Conservation (phyloP, 345 rosid species). For the Atalantia buxifolia region DNA sequence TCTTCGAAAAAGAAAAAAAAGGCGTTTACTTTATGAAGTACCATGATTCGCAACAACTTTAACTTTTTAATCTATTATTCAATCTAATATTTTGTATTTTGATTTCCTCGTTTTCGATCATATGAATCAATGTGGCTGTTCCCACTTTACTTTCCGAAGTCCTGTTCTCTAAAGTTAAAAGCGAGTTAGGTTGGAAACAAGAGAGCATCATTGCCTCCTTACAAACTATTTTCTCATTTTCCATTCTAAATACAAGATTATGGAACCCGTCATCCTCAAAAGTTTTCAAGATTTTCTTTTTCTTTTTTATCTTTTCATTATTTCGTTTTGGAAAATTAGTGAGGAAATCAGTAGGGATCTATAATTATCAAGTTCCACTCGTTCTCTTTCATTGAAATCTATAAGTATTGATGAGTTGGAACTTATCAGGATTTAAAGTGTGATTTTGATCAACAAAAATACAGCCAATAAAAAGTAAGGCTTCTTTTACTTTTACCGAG, state of each 20-base stretch:
- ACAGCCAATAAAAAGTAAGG: not conserved
- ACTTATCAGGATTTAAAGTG: not conserved
- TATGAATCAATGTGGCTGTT: not conserved
- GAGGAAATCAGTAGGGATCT: not conserved
- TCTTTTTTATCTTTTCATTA: not conserved
- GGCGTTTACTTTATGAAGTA: not conserved
- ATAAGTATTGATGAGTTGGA: not conserved
- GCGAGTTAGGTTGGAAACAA: not conserved
- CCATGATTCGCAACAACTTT: constrained; percentile 1
- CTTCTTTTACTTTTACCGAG: not conserved
- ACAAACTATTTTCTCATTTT: constrained; percentile 3
- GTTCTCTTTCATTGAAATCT: not conserved
- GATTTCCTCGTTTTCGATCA: not conserved
- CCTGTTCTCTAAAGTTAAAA: not conserved
- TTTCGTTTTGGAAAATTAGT: not conserved
- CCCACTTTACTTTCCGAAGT: constrained; percentile 12
- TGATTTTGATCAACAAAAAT: not conserved
- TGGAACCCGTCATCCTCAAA: not conserved
- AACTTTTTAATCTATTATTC: too few species aligned
- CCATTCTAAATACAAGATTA: not conserved
- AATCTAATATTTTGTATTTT: not conserved
- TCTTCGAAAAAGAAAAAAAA: not conserved
- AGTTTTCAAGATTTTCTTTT: not conserved
- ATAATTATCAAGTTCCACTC: not conserved
- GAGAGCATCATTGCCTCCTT: constrained; percentile 10